phyloP scores from a whole-genome alignment of 257 asterid species.

The Ballota nigra region DNA sequence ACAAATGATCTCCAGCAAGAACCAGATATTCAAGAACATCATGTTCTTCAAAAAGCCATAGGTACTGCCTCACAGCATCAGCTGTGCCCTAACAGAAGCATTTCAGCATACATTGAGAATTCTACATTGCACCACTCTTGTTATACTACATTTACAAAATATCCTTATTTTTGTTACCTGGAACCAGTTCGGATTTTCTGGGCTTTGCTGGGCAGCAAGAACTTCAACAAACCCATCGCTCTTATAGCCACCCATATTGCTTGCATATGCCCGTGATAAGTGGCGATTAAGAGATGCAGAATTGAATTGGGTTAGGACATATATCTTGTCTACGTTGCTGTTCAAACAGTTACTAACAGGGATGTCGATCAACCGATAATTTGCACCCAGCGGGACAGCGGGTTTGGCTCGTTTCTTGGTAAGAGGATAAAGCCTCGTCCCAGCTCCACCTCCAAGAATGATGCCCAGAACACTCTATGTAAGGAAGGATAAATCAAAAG shows the following conservation, averaged over 20 bases:
- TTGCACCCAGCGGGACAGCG: constrained; percentile 70
- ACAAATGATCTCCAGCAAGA: constrained; percentile 66
- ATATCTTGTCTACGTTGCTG: constrained; percentile 57
- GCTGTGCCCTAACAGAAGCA: constrained; percentile 54
- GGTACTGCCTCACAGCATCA: constrained; percentile 66
- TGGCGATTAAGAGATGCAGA: constrained; percentile 72
- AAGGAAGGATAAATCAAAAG: constrained; percentile 20
- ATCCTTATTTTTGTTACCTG: constrained; percentile 37
- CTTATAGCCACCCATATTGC: constrained; percentile 63
- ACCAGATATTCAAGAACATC: constrained; percentile 57
- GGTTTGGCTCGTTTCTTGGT: constrained; percentile 70
- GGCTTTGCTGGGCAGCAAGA: constrained; percentile 76
- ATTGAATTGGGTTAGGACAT: constrained; percentile 64
- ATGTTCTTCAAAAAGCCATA: constrained; percentile 69
- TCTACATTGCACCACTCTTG: background rate
- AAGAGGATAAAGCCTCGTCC: constrained; percentile 64
- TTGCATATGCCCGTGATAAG: constrained; percentile 62
- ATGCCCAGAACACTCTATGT: constrained; percentile 64
- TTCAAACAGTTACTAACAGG: constrained; percentile 66
- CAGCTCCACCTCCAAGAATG: constrained; percentile 76
- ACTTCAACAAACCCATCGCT: constrained; percentile 68
- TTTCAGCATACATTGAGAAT: background rate
- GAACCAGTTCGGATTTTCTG: constrained; percentile 70
- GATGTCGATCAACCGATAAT: constrained; percentile 60
- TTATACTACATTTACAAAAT: background rate